phyloP scores from a whole-genome alignment of 1,284 basidiomycete genomes.

The Malassezia cuniculi region DNA sequence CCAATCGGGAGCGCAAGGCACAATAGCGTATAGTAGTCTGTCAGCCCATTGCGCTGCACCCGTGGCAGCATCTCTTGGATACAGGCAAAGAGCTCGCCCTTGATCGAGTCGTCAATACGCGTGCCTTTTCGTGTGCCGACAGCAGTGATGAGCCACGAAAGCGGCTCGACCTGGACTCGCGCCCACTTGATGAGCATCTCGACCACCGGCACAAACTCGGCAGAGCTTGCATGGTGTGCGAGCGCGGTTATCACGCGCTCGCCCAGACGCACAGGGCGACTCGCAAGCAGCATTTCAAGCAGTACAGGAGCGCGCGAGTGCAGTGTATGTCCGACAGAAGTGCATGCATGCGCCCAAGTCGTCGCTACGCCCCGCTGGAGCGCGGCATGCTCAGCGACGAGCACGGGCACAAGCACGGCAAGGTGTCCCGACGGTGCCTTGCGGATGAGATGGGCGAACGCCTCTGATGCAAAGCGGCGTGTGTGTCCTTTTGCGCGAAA shows the following conservation, averaged over 20 bases:
- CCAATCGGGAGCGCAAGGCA: slow-evolving; percentile 28
- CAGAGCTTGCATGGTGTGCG: slow-evolving; percentile 29
- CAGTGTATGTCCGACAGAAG: slow-evolving; percentile 10
- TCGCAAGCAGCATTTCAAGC: not conserved
- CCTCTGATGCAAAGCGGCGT: slow-evolving; percentile 39
- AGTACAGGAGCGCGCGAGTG: slow-evolving; percentile 8
- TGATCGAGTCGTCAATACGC: slow-evolving; percentile 23
- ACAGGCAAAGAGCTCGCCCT: slow-evolving; percentile 24
- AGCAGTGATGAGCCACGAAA: slow-evolving; percentile 23
- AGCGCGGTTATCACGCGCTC: slow-evolving; percentile 29
- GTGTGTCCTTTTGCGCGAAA: slow-evolving; percentile 23
- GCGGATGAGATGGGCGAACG: slow-evolving; percentile 39
- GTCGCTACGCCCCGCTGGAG: slow-evolving; percentile 31
- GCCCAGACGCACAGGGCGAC: slow-evolving; percentile 3
- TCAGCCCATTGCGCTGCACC: no score
- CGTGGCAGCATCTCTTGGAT: slow-evolving; percentile 16
- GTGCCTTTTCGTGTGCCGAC: slow-evolving; percentile 37
- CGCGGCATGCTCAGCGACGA: slow-evolving; percentile 23
- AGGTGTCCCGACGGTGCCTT: slow-evolving; percentile 29
- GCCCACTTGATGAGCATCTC: slow-evolving; percentile 18
- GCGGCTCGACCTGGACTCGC: not conserved
- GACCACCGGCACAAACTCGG: slow-evolving; percentile 22
- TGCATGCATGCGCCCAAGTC: slow-evolving; percentile 36
- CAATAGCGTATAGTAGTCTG: slow-evolving; percentile 16
- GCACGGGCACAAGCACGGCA: slow-evolving; percentile 17